Percentiles rank a stretch among this genome's conserved stretches.
These are phyloP conservation scores for Schoenoplectus tabernaemontani DNA, from an alignment of 202 grass and related monocot species.

Conservation along the genomic window DNA sequence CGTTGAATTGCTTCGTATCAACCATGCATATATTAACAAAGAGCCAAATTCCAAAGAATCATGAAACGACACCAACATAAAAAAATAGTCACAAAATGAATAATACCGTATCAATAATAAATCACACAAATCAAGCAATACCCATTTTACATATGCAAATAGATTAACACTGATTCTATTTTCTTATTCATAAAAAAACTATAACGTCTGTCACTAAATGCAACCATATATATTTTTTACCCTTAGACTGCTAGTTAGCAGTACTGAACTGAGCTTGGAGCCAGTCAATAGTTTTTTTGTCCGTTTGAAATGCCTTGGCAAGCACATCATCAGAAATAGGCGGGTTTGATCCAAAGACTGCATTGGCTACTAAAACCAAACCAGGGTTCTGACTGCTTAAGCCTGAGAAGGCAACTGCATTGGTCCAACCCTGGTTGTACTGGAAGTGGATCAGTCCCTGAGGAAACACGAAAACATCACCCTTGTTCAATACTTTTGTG, in stretches of 20 bases:
- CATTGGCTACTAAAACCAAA: constrained; percentile 31
- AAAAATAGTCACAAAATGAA: background rate
- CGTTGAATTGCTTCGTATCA: background rate
- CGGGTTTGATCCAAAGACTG: constrained; percentile 27
- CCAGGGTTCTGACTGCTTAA: constrained; percentile 45
- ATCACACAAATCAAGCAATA: background rate
- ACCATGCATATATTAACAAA: background rate
- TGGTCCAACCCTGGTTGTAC: constrained; percentile 37
- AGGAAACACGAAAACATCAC: constrained; percentile 43
- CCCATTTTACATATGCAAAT: background rate
- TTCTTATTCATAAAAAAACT: background rate
- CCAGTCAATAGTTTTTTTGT: constrained; percentile 30
- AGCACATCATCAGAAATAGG: constrained; percentile 33
- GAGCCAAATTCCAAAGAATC: background rate
- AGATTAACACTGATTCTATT: background rate
- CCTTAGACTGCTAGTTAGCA: background rate
- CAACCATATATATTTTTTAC: background rate
- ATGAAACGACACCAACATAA: background rate
- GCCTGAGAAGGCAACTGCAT: constrained; percentile 21
- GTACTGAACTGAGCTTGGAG: constrained; percentile 34
- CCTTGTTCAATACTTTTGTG: constrained; percentile 41
- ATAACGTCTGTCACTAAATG: background rate
- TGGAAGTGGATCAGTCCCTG: constrained; percentile 46
- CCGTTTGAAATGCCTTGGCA: constrained; percentile 41
- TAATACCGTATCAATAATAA: background rate